phyloP scores from a whole-genome alignment of 306 rosid species.

The Cyclanthera cordifolia region DNA sequence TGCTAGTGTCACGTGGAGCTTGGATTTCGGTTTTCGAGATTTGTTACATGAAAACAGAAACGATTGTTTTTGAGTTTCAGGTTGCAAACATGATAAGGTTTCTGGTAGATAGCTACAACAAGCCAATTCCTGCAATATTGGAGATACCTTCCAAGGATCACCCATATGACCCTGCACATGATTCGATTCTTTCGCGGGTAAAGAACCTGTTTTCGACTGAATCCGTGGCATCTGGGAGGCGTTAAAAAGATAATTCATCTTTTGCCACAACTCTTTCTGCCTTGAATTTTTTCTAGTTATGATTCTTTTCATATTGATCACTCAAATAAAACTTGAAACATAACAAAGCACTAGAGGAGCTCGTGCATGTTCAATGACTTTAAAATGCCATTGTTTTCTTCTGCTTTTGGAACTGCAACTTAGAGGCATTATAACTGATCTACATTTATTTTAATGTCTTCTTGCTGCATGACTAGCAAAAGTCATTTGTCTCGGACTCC shows the following conservation, averaged over 20 bases:
- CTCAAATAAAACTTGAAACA: slow-evolving; percentile 2
- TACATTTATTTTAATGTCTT: not conserved
- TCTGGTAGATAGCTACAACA: slow-evolving; percentile 80
- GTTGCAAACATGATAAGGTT: slow-evolving; percentile 93
- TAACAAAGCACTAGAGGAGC: not conserved
- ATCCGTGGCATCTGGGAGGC: slow-evolving; percentile 81
- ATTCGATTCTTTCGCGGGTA: slow-evolving; percentile 84
- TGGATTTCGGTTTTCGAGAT: not conserved
- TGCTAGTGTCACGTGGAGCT: not conserved
- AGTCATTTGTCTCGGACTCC: not conserved
- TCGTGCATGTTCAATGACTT: not conserved
- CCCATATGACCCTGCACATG: slow-evolving; percentile 86
- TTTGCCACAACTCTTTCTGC: not conserved
- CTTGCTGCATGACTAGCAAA: not conserved
- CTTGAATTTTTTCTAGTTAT: not conserved
- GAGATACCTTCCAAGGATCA: slow-evolving; percentile 96
- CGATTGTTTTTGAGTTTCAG: slow-evolving; percentile 27
- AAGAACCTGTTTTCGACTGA: slow-evolving; percentile 76
- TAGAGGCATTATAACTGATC: not conserved
- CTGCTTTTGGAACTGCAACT: not conserved
- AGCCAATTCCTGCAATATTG: slow-evolving; percentile 81
- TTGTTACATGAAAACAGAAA: not conserved
- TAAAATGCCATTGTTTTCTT: not conserved
- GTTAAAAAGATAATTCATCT: slow-evolving; percentile 18
- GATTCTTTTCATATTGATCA: not conserved